Evolutionary conservation across 441 rosid species (phyloP), one percentile per base, ranked within the genome.

Genomic region (Daphne laureola): DNA sequence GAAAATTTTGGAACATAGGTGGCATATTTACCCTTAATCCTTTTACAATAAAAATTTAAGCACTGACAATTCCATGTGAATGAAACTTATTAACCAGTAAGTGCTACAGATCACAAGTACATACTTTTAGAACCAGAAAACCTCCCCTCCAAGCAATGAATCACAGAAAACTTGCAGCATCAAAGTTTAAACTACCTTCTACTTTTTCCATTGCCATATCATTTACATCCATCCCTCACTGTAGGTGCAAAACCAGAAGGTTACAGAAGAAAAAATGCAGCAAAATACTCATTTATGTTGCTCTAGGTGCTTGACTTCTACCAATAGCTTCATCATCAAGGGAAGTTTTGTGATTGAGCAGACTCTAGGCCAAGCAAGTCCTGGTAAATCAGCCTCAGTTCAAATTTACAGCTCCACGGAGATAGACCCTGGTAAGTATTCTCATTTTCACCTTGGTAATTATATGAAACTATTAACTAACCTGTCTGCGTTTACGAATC

Each of bases 371-470:
- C 60, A 66, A 42, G 69, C 90, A 21, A 75, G 74, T 36, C 85
- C 81, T 8, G 78, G 78, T 55, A 86, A 65, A 66, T 75, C 80
- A 57, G 75, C 76, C 49, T 70, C 61, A 8, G 55, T 82, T 25
- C 80, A 25, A 67, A 55, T 82, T 41, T 75, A 70, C 53, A 77
- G 90, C 59, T 11, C 76, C 57, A 65, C 80, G 0, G 7, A 31
- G 12, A 43, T 82, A 2, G 83, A 85, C 53, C 71, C 73, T 9
- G 53, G 93, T 82, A 78, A 68, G 86, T 68, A 7, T 31, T 31
- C 38, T 31, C 23, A 23, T 50, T 25, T 49, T 25, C 53, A 12
- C 26, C 14, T 1, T 16, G 38, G 9, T 31, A 31, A 31, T 31
- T 31, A 31, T 5, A 7, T 5, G 38, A 5, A 31, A 9, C 4